Evolutionary conservation across 73 alveolate species (phyloP).

Genomic region (Paramecium octaurelia): DNA sequence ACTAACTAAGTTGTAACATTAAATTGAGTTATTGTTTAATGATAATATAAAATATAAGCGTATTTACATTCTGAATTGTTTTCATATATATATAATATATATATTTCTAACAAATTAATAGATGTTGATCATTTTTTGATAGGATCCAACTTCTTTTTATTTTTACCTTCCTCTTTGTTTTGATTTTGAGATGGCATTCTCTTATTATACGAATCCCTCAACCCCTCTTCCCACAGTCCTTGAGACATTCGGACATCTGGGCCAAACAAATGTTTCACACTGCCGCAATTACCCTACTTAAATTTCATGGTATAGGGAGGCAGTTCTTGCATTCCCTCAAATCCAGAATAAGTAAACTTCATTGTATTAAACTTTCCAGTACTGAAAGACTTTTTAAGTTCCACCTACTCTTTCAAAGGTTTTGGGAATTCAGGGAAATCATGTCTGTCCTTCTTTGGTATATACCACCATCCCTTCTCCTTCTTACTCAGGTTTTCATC

Average conservation of each 20-base stretch:
- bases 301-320: slow-evolving; percentile 52
- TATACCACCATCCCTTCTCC: slow-evolving; percentile 59
- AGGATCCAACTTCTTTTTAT: background rate
- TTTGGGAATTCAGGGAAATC: slow-evolving; percentile 61
- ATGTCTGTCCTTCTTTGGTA: slow-evolving; percentile 52
- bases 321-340: slow-evolving; percentile 40
- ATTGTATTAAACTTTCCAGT: slow-evolving; percentile 26
- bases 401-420: slow-evolving; percentile 48
- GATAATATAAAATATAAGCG: background rate
- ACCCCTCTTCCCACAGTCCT: slow-evolving; percentile 54
- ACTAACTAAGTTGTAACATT: background rate
- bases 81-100: background rate
- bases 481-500: background rate
- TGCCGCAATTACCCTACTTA: slow-evolving; percentile 40
- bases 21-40: background rate
- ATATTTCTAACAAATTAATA: background rate
- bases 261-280: slow-evolving; percentile 53
- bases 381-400: slow-evolving; percentile 19
- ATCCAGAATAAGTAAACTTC: background rate
- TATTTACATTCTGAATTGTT: background rate
- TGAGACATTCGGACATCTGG: slow-evolving; percentile 56
- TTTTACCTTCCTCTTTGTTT: background rate
- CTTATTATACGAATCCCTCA: slow-evolving; percentile 5
- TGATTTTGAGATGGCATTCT: background rate
- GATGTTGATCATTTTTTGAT: background rate